Base-by-base conservation (phyloP, 1,284 basidiomycete species). In the Vanrija pseudolonga region DNA sequence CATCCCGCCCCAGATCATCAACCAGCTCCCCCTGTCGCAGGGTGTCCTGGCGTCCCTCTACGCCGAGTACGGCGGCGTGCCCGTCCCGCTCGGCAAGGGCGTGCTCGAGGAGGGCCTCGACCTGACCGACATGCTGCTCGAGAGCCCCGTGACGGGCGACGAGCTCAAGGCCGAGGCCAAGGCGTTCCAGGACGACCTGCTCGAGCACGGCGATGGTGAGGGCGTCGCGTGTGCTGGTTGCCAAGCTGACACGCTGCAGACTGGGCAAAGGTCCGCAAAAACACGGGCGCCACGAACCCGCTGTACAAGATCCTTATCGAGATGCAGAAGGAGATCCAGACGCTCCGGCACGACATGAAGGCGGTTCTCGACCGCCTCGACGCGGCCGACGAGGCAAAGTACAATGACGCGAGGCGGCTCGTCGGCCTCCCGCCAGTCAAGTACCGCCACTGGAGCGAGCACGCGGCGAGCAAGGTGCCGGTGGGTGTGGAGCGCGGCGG, bases 261-360 rank as follows among this genome's bases (percentile, higher is more conserved):
- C 55, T 60, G 58, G 58, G 37, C 39, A 17, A 50, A 50, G 32
- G 52, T 56, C 22, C 47, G 46, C 24, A 39, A 46, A 38, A 36
- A 38, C n/a, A 19, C 40, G 2, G 54, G 54, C 40, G 14, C 43
- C 23, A n/a, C 40, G 18, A 51, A 38, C 36, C 55, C 58, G 18
- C 50, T 57, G 19, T 60, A 60, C 58, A 50, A 50, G 39, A 55
- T 60, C 32, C 55, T 60, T 26, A 43, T 60, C 17, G 39, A 39
- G 22, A 60, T 60, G 58, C 58, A 60, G 55, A 52, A 60, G 50
- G 58, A 60, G 55, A 50, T 60, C 42, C 47, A 49, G 44, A 43
- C 39, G 19, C 55, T 60, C 12, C 58, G 58, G 37, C 46, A 51
- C 45, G 43, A 38, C 28, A 52, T 60, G 42, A 48, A 50, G 17